phyloP scores from a whole-genome alignment of 2,329 filamentous ascomycete species.

The Trichoderma aggressivum region DNA sequence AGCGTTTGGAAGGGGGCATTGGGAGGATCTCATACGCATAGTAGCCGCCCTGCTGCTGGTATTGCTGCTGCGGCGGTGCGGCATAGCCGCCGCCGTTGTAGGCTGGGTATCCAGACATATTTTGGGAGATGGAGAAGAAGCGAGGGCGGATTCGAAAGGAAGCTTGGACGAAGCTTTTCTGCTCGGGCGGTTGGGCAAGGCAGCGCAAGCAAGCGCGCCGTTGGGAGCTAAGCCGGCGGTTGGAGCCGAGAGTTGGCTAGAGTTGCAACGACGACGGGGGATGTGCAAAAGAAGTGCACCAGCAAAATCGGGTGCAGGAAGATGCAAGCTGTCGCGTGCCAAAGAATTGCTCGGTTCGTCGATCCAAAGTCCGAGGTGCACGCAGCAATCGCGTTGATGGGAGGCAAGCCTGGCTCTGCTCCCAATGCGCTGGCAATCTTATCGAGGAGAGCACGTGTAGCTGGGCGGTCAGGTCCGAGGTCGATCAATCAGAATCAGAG shows the following conservation, averaged over 20 bases:
- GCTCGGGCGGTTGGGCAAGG: not conserved
- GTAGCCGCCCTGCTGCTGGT: conserved; percentile 41
- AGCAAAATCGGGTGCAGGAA: not conserved
- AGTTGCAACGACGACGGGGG: not conserved
- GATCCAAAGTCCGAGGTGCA: not conserved
- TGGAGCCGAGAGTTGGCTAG: not conserved
- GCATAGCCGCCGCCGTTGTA: conserved; percentile 18
- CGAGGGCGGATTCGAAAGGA: not conserved
- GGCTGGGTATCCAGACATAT: conserved; percentile 18
- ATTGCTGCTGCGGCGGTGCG: conserved; percentile 17
- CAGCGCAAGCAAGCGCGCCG: conserved; percentile 15
- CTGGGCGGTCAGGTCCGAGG: conserved; percentile 11
- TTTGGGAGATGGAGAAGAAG: not conserved
- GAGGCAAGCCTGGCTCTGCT: not conserved
- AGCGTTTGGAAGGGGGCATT: conserved; percentile 26
- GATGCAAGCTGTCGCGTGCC: not conserved
- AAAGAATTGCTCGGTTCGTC: not conserved
- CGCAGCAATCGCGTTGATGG: not conserved
- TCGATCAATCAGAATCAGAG: conserved; percentile 9
- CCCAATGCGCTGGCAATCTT: conserved; percentile 11
- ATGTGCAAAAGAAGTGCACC: not conserved
- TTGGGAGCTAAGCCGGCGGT: not conserved
- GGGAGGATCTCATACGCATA: conserved; percentile 47
- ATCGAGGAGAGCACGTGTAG: conserved; percentile 10
- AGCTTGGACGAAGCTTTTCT: conserved; percentile 1